Conservation (phyloP, 768 basidiomycete genomes). For the Suillus alpinus region DNA sequence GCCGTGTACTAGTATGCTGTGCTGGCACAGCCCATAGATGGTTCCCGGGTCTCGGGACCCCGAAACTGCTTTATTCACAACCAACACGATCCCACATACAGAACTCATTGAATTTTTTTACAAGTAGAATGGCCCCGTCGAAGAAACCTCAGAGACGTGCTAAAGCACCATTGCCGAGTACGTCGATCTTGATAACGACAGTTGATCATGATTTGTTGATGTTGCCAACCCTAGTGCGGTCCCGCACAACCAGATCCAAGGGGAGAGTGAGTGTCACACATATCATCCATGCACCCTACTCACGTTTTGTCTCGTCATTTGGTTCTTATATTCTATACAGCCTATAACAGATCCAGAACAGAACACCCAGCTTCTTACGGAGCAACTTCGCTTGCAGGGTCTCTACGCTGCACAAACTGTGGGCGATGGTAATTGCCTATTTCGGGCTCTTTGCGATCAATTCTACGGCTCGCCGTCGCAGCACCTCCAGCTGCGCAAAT, state of each 20-base stretch:
- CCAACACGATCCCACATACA: conserved; percentile 33
- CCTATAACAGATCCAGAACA: conserved; percentile 58
- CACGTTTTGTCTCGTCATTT: conserved; percentile 9
- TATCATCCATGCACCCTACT: conserved; percentile 18
- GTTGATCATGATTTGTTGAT: conserved; percentile 15
- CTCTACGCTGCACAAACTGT: conserved; percentile 85
- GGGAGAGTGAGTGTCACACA: conserved; percentile 46
- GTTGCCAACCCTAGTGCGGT: conserved; percentile 41
- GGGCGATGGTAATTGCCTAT: conserved; percentile 93
- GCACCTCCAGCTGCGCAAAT: conserved; percentile 65
- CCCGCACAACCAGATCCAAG: conserved; percentile 58
- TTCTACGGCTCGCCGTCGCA: conserved; percentile 70
- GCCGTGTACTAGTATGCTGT: neutral
- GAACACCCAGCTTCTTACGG: conserved; percentile 63
- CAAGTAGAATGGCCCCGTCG: conserved; percentile 40
- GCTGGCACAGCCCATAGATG: neutral
- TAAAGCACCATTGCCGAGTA: conserved; percentile 37
- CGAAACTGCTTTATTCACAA: conserved; percentile 34
- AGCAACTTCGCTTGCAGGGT: conserved; percentile 74
- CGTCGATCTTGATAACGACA: conserved; percentile 26
- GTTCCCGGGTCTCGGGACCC: conserved; percentile 33
- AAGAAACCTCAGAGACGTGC: conserved; percentile 39
- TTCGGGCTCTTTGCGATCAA: conserved; percentile 88
- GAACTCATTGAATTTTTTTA: conserved; percentile 26
- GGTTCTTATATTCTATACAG: conserved; percentile 11